Evolutionary conservation across 441 rosid species (phyloP).

Genomic region (Syzygium syzygioides): DNA sequence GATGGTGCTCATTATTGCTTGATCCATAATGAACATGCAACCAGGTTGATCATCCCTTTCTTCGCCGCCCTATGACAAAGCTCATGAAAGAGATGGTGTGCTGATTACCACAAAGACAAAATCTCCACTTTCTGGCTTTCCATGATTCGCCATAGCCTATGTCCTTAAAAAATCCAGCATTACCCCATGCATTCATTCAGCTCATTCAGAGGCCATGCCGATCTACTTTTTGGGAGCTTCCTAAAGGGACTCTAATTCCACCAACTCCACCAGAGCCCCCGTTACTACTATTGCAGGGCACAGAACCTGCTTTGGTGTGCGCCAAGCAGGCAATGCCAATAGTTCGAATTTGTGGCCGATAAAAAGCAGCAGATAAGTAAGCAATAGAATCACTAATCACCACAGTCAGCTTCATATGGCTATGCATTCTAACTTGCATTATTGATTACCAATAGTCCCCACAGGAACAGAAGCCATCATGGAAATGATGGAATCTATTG

Average conservation of each 20-base stretch:
- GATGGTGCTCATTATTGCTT: background rate
- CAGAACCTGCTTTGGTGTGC: background rate
- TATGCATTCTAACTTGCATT: background rate
- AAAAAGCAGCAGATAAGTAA: background rate
- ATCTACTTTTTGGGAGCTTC: background rate
- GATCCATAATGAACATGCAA: background rate
- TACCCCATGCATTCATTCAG: background rate
- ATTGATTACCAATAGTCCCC: constrained; percentile 12
- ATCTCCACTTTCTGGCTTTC: background rate
- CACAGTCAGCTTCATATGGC: background rate
- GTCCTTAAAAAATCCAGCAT: background rate
- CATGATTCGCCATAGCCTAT: background rate
- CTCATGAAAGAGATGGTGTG: background rate
- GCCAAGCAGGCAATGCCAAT: background rate
- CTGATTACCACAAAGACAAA: background rate
- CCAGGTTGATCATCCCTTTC: background rate
- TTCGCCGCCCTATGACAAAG: background rate
- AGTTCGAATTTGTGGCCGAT: background rate
- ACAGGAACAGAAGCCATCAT: constrained; percentile 23
- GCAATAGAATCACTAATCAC: background rate
- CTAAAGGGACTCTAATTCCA: background rate
- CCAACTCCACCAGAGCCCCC: background rate
- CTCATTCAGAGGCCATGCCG: background rate
- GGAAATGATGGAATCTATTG: constrained; percentile 37
- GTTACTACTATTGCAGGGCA: background rate